Evolutionary conservation across 805 yeast genomes (phyloP).

Genomic region (Dipodascopsis uninucleata): DNA sequence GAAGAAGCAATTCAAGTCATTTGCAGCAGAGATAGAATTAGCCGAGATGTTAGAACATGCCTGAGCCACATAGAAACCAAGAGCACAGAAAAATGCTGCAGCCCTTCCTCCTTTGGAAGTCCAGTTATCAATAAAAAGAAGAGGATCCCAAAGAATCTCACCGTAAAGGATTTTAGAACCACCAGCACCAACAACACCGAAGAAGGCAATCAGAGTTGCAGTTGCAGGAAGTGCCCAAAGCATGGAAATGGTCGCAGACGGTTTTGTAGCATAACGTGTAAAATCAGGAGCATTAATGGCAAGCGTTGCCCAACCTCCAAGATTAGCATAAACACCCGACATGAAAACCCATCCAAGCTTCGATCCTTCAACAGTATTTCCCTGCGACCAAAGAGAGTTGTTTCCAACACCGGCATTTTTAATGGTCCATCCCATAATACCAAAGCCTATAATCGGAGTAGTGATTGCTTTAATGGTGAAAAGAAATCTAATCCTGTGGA

Average conservation of each 20-base stretch:
- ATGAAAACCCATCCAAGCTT: conserved; percentile 83
- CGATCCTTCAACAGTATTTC: conserved; percentile 51
- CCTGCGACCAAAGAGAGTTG: conserved; percentile 44
- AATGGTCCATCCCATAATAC: conserved; percentile 37
- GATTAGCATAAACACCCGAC: conserved; percentile 41
- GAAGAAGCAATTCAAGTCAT: conserved; percentile 46
- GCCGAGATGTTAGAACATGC: conserved; percentile 72
- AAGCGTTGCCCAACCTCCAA: conserved; percentile 37
- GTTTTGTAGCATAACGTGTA: conserved; percentile 42
- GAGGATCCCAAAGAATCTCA: conserved; percentile 48
- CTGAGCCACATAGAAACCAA: conserved; percentile 71
- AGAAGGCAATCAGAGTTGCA: conserved; percentile 34
- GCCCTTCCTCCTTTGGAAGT: conserved; percentile 55
- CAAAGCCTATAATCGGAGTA: conserved; percentile 28
- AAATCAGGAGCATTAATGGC: conserved; percentile 50
- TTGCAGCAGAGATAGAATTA: conserved; percentile 49
- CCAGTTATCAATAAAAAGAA: conserved; percentile 41
- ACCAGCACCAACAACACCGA: conserved; percentile 30
- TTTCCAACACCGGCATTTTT: conserved; percentile 76
- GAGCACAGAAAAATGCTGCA: conserved; percentile 72
- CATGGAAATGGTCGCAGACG: conserved; percentile 53
- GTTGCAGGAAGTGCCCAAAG: conserved; percentile 38
- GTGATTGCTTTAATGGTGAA: conserved; percentile 26
- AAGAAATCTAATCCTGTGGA: conserved; percentile 22
- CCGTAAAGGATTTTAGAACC: conserved; percentile 39